Base-by-base conservation (phyloP, 176 grass and related monocot genomes). In the Melocanna baccifera region DNA sequence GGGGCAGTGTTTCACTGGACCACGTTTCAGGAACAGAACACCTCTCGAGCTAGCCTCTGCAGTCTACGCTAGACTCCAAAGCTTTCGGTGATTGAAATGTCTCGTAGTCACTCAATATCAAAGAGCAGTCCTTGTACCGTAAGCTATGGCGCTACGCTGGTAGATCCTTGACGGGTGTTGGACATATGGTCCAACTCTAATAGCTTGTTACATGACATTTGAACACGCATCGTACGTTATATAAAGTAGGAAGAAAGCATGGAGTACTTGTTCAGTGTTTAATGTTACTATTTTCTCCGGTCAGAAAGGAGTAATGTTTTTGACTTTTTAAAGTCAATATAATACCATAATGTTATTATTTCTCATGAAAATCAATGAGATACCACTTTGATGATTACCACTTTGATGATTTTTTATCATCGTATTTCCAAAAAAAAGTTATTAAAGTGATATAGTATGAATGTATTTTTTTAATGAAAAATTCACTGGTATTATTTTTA, bases 1-100 rank as follows among this genome's bases (percentile, higher is more conserved):
- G 0, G 7, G 3, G 2, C 30, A 55, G 15, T 40, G 58, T 87
- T 10, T 28, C 4, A 7, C 39, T 20, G 78, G 78, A 47, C 71
- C 69, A 82, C 53, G 47, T 69, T 69, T 81, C 9, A 23, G 15
- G 46, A 77, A 71, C n/a, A 50, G 30, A 23, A 19, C 18, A 8
- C 7, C 67, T 82, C 7, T 2, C 13, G 20, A 29, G 9, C n/a
- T 64, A 80, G n/a, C 12, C 12, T 64, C 25, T 34, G 28, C 22
- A 11, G 30, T 5, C 71, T 69, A 69, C 64, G 34, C 30, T 78
- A 83, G 63, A 18, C 6, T 78, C 72, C 66, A 26, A n/a, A 61
- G 45, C 32, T 48, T 71, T 71, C 23, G 73, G n/a, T 63, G 55
- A 88, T 83, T 62, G 23, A 64, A 58, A 69, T 30, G 64, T 83